Evolutionary conservation across 345 rosid genomes (phyloP), one percentile per base, ranked within the genome.

Genomic region (Corymbia maculata): DNA sequence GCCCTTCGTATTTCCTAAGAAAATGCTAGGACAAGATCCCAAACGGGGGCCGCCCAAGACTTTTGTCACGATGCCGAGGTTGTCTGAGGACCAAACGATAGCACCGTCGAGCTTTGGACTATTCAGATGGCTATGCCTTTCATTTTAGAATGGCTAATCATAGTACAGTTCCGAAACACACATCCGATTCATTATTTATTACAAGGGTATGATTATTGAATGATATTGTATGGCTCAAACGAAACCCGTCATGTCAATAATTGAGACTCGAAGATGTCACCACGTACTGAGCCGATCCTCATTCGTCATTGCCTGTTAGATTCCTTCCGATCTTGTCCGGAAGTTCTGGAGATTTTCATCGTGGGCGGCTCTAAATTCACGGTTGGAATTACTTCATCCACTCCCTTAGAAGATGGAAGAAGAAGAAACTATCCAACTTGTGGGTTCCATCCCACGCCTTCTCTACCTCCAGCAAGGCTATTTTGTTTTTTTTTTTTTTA

Each of bases 131-230:
- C 3, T 6, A 4, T 52, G 17, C 7, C 2, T 14, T 66, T n/a
- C 15, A 15, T 14, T 4, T 14, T 3, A 14, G 3, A 30, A 1
- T 66, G 42, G 4, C 2, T 13, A n/a, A 4, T 30, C 75, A 7
- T 13, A 4, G 0, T 14, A 66, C 4, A 6, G 14, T 30, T 30
- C 36, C 3, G 6, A 66, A 3, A 4, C 30, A 8, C 5, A 9
- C 0, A 30, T 11, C 0, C 2, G 22, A 68, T n/a, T 2, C 36
- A 64, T 3, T 4, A 9, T 26, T 30, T 3, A 11, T 6, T 6
- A 59, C 75, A n/a, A 0, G 2, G 15, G 6, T 4, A 68, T 68
- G 11, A 7, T 8, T 4, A 8, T 30, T 3, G 4, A 15, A 68
- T 68, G 44, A 30, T 4, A 30, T 30, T 4, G 6, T 30, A 66